Conservation (phyloP, 495 filamentous ascomycete genomes). For the Tuber borchii region DNA sequence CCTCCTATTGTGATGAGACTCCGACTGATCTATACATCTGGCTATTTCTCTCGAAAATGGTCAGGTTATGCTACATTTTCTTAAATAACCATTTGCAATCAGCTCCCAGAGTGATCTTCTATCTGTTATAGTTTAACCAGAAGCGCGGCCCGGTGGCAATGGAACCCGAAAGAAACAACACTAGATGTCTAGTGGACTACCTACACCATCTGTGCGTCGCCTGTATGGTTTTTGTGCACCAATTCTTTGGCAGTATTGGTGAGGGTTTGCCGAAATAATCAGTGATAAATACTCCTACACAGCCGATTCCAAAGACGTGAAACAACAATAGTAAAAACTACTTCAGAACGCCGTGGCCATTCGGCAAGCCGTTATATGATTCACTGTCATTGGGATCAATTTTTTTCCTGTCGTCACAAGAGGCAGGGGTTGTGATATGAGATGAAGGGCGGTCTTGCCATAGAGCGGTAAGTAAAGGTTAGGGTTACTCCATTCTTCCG, state of each 20-base stretch:
- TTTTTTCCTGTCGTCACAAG: neutral
- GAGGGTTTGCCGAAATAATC: neutral
- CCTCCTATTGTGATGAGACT: neutral
- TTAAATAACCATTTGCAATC: neutral
- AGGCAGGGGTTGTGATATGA: neutral
- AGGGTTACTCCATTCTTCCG: neutral
- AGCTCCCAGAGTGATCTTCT: neutral
- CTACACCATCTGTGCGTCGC: neutral
- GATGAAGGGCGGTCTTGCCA: neutral
- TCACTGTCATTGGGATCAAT: neutral
- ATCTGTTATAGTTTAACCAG: neutral
- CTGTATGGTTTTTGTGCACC: neutral
- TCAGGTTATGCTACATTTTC: neutral
- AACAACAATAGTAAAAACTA: neutral
- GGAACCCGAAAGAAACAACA: neutral
- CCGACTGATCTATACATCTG: neutral
- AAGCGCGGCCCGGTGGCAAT: neutral
- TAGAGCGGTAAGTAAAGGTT: neutral
- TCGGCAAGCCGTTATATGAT: neutral
- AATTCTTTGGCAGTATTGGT: neutral
- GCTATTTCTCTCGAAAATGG: neutral
- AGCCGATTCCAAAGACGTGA: neutral
- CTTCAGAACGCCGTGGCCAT: neutral
- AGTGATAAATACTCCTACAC: neutral
- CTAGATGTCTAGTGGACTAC: neutral